Evolutionary conservation across 78 protist genomes (phyloP), one percentile per base, ranked within the genome.

Genomic region (Capsaspora owczarzaki): DNA sequence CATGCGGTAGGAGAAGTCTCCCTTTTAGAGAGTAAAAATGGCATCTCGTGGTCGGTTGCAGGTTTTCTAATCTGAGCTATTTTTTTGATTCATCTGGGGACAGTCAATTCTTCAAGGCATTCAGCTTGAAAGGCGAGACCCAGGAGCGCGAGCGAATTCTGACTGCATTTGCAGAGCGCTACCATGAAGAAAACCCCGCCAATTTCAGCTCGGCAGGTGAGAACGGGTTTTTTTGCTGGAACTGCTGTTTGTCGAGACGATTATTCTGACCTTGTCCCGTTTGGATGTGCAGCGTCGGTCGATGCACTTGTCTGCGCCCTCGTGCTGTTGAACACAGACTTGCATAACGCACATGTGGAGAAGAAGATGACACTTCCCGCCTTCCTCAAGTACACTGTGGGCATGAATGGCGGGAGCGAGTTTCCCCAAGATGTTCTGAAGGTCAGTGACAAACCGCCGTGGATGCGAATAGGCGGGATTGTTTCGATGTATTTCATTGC

Each of bases 241-340:
- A 14, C 12, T 5, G 25, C 51, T 46, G 5, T 46, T 46, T 46
- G 25, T 12, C 12, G 51, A 12, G 25, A 46, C 12, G 5, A 46
- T 5, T 46, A 5, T 46, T 12, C 51, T 12, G 12, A 5, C 51
- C 12, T 46, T 40, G 79, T 16, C 14, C 23, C 14, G 14, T 31
- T 19, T 16, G 35, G 79, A 16, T 3, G 4, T 40, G 66, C 33
- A n/a, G 89, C 85, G 29, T 56, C 93, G 25, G 89, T 79, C 31
- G 89, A 82, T 42, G 42, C 78, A 14, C 74, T 92, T 22, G 35
- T 86, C 1, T 93, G 87, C 76, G 81, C 93, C 8, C 68, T 69
- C 41, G 80, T 93, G 31, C 87, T 93, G 95, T 81, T 92, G 51
- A 90, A 93, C 44, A 92, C 94, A 3, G 95, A 93, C 87, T 41